phyloP scores from a whole-genome alignment of 1,284 basidiomycete species.

The Irpex rosettiformis region DNA sequence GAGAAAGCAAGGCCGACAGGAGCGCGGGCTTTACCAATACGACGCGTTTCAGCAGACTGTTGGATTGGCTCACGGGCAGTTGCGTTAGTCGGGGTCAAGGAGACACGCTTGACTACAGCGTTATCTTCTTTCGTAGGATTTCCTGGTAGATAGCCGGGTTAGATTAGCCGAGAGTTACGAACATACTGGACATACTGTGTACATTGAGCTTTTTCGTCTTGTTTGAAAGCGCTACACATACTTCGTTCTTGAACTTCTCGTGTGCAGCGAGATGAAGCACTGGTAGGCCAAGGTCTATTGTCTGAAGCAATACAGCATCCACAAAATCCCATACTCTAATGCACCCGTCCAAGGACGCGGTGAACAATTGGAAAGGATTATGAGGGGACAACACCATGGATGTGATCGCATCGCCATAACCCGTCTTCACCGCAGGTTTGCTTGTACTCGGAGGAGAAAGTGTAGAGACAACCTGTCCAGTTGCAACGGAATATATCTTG shows the following conservation, averaged over 20 bases:
- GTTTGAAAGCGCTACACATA: constrained; percentile 67
- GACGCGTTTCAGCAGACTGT: constrained; percentile 46
- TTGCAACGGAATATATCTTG: constrained; percentile 76
- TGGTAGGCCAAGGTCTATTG: constrained; percentile 66
- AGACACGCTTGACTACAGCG: constrained; percentile 56
- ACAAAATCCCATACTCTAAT: constrained; percentile 94
- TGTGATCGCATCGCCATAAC: constrained; percentile 63
- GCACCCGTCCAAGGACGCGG: constrained; percentile 80
- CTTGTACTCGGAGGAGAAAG: constrained; percentile 39
- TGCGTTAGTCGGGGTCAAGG: constrained; percentile 47
- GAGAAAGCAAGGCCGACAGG: constrained; percentile 70
- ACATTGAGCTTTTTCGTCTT: constrained; percentile 42
- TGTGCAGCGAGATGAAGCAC: constrained; percentile 75
- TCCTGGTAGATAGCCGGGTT: constrained; percentile 12
- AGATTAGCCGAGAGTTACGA: constrained; percentile 11
- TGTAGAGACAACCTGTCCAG: constrained; percentile 81
- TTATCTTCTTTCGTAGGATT: constrained; percentile 40
- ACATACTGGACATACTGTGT: constrained; percentile 37
- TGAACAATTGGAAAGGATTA: constrained; percentile 89
- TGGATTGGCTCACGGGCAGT: constrained; percentile 40
- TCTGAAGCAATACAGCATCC: constrained; percentile 79
- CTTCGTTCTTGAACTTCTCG: constrained; percentile 57
- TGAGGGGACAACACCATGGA: constrained; percentile 78
- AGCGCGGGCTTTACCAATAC: constrained; percentile 69
- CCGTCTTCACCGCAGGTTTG: constrained; percentile 38